Percentiles rank a stretch among this genome's conserved stretches.
phyloP scores from a whole-genome alignment of 768 basidiomycete genomes.

The Mycena latifolia region DNA sequence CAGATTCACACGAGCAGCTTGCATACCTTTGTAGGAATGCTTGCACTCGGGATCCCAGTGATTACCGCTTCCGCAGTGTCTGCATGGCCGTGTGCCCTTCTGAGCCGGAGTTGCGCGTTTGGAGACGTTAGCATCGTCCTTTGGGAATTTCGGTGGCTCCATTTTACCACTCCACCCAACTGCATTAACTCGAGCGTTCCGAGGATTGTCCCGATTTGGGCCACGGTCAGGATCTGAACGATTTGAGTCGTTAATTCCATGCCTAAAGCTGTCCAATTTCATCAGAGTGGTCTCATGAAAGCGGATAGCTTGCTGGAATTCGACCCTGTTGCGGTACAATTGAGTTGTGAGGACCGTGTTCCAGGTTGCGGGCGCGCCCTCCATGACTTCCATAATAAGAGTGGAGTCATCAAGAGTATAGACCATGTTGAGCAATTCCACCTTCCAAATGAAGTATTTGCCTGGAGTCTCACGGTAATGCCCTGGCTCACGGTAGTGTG shows the following conservation, averaged over 20 bases:
- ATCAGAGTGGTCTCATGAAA: constrained; percentile 10
- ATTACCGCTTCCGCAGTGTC: constrained; percentile 48
- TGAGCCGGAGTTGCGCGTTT: constrained; percentile 9
- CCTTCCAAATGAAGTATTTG: constrained; percentile 50
- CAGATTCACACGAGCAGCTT: not conserved
- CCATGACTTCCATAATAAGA: constrained; percentile 50
- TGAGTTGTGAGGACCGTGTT: constrained; percentile 6
- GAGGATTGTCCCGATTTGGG: not conserved
- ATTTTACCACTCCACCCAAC: constrained; percentile 7
- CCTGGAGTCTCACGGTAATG: constrained; percentile 45
- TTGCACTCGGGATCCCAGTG: constrained; percentile 52
- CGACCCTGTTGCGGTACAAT: not conserved
- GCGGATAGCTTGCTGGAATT: constrained; percentile 9
- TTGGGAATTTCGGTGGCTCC: constrained; percentile 2
- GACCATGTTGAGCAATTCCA: constrained; percentile 33
- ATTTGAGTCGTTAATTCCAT: not conserved
- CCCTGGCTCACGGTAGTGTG: constrained; percentile 42
- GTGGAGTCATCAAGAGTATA: constrained; percentile 39
- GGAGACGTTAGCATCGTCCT: constrained; percentile 13
- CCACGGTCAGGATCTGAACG: not conserved
- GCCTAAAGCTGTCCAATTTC: not conserved
- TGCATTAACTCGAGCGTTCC: not conserved
- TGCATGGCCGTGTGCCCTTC: constrained; percentile 45
- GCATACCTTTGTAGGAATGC: constrained; percentile 37
- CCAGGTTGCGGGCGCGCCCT: constrained; percentile 33